phyloP scores from a whole-genome alignment of 2,329 filamentous ascomycete genomes.

The Colletotrichum camelliae region DNA sequence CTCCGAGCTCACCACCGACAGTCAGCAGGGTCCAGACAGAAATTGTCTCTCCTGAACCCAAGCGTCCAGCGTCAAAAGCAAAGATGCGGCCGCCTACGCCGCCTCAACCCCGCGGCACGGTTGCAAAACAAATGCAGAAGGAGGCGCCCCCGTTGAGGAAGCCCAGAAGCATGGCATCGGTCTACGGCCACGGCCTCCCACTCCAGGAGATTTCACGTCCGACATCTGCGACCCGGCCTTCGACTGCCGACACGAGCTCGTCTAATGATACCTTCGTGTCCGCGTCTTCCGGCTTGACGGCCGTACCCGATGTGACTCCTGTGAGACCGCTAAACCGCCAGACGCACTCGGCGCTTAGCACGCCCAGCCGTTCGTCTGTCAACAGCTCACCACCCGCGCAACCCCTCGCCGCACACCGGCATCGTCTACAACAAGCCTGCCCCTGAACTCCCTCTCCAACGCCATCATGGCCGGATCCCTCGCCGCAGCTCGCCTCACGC shows the following conservation, averaged over 20 bases:
- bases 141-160: neutral
- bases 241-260: conserved; percentile 24
- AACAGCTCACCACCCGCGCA: conserved; percentile 40
- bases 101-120: conserved; percentile 35
- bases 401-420: conserved; percentile 31
- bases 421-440: conserved; percentile 45
- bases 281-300: conserved; percentile 30
- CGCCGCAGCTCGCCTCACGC: conserved; percentile 64
- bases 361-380: conserved; percentile 9
- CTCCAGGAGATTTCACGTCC: neutral
- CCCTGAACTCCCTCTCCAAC: conserved; percentile 70
- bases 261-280: conserved; percentile 31
- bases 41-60: conserved; percentile 38
- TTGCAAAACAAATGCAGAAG: neutral
- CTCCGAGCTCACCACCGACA: conserved; percentile 24
- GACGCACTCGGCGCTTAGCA: neutral
- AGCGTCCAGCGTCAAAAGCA: conserved; percentile 26
- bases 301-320: neutral
- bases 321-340: neutral
- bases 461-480: conserved; percentile 79
- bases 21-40: conserved; percentile 24
- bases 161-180: neutral
- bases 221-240: conserved; percentile 17
- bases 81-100: conserved; percentile 39
- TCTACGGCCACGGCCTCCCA: neutral